These are phyloP conservation scores for Drechmeria coniospora DNA, from an alignment of 2,329 filamentous ascomycete species.

Conservation along the genomic window DNA sequence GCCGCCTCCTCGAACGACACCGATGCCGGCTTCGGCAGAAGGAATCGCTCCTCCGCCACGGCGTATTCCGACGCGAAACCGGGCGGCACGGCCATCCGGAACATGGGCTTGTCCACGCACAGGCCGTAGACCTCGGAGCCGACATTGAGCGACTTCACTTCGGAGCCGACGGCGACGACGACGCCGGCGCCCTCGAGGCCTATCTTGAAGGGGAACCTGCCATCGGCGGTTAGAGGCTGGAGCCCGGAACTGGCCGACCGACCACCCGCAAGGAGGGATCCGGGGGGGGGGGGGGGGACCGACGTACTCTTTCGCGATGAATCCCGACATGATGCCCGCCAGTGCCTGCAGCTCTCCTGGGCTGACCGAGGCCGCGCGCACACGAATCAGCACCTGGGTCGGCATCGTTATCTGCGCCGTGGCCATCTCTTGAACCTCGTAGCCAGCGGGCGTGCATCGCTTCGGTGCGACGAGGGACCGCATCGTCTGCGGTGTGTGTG, in stretches of 20 bases:
- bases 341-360: constrained; percentile 19
- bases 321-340: constrained; percentile 10
- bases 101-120: constrained; percentile 21
- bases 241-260: no score
- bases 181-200: constrained; percentile 17
- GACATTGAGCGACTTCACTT: constrained; percentile 12
- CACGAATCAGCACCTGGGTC: constrained; percentile 25
- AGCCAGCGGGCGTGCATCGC: constrained; percentile 21
- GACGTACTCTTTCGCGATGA: constrained; percentile 15
- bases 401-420: constrained; percentile 26
- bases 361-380: constrained; percentile 21
- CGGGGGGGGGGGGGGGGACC: neutral
- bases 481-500: constrained; percentile 21
- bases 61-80: constrained; percentile 27
- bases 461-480: constrained; percentile 26
- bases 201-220: constrained; percentile 10
- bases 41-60: constrained; percentile 17
- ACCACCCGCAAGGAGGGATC: no score
- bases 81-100: constrained; percentile 7
- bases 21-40: constrained; percentile 16
- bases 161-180: constrained; percentile 15
- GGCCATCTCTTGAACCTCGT: constrained; percentile 25
- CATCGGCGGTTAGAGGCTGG: no score
- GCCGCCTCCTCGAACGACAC: constrained; percentile 21
- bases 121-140: constrained; percentile 25